A percentile compares a stretch with the other conserved stretches of the same genome.
These are phyloP conservation scores for Linum usitatissimum DNA, from an alignment of 345 rosid genomes.

Conservation along the genomic window DNA sequence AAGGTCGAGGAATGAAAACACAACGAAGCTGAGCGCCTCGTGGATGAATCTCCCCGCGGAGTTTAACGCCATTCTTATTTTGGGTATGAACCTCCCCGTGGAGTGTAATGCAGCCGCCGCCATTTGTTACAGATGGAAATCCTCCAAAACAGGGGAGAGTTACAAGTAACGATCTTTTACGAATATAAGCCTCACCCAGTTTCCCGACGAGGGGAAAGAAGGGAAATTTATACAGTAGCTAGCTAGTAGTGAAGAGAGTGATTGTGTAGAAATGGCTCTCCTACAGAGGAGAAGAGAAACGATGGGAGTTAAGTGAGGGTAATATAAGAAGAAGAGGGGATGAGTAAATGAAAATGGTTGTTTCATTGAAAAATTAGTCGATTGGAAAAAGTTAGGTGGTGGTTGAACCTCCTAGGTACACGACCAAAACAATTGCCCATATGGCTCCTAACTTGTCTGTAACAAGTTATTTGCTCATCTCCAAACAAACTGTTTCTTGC, in stretches of 20 bases:
- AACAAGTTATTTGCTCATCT: background rate
- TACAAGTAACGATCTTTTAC: too few relatives aligned
- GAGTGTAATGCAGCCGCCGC: conserved; percentile 2
- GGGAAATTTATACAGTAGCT: too few relatives aligned
- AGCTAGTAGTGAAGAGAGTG: too few relatives aligned
- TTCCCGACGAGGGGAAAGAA: too few relatives aligned
- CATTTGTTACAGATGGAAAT: conserved; percentile 6
- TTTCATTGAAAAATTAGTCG: conserved; percentile 17
- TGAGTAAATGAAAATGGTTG: background rate
- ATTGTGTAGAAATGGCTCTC: background rate
- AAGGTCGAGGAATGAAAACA: conserved; percentile 70
- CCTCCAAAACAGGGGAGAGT: background rate
- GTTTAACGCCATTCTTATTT: conserved; percentile 13
- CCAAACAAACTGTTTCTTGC: background rate
- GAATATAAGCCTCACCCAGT: too few relatives aligned
- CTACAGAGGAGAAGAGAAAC: conserved; percentile 7
- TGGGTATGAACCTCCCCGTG: conserved; percentile 6
- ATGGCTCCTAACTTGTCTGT: background rate
- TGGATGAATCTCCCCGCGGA: conserved; percentile 14
- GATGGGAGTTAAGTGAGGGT: background rate
- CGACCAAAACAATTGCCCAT: background rate
- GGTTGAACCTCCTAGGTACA: conserved; percentile 47
- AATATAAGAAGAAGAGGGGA: conserved; percentile 1
- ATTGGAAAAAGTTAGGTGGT: conserved; percentile 51
- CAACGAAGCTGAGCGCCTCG: conserved; percentile 51